A percentile compares a stretch with the other conserved stretches of the same genome.
These are phyloP conservation scores for Agapanthus africanus DNA, from an alignment of 106 monocot genomes.

Conservation along the genomic window DNA sequence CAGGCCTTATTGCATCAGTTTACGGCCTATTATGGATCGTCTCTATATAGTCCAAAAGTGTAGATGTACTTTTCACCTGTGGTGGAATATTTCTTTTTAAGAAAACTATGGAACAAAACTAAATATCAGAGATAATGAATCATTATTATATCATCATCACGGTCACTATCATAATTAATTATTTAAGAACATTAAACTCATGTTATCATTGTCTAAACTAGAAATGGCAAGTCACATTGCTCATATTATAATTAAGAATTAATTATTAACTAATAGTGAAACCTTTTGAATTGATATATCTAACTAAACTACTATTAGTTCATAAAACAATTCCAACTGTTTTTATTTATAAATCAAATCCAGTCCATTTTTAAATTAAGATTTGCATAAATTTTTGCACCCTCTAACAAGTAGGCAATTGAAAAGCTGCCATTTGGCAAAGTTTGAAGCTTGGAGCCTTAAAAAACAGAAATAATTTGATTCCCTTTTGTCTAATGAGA, in stretches of 20 bases:
- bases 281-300: neutral
- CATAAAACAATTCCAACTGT: neutral
- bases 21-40: too few species aligned
- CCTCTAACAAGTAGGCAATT: neutral
- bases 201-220: too few species aligned
- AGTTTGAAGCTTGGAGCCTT: slow-evolving; percentile 1
- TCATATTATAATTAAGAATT: neutral
- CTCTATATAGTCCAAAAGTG: too few species aligned
- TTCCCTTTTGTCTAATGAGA: neutral
- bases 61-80: too few species aligned
- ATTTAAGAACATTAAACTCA: too few species aligned
- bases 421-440: neutral
- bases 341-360: neutral
- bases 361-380: neutral
- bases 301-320: neutral
- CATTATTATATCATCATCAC: too few species aligned
- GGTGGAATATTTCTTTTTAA: too few species aligned
- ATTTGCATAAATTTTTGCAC: neutral
- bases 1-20: too few species aligned
- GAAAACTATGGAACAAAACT: too few species aligned
- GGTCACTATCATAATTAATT: too few species aligned
- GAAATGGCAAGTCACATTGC: neutral
- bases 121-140: too few species aligned
- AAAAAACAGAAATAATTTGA: neutral
- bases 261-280: neutral